Percentiles rank a stretch among this genome's conserved stretches.
phyloP scores from a whole-genome alignment of 2,329 filamentous ascomycete genomes.

The Cordyceps tenuipes region DNA sequence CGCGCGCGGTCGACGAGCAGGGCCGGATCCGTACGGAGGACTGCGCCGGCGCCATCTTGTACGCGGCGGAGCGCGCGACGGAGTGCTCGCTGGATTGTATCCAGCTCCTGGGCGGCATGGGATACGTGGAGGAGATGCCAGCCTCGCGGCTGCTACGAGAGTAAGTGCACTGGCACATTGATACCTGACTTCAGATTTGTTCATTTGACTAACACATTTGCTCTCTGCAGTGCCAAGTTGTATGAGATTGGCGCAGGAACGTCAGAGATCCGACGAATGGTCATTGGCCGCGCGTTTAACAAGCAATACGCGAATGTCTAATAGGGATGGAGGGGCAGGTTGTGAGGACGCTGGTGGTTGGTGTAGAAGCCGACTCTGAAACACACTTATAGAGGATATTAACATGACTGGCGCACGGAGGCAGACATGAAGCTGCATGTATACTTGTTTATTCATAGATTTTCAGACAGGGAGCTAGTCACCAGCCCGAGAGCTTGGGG shows the following conservation, averaged over 20 bases:
- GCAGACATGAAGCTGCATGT: constrained; percentile 4
- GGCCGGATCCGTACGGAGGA: constrained; percentile 74
- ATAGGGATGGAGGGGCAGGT: not conserved
- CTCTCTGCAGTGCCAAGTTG: constrained; percentile 51
- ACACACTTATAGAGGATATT: not conserved
- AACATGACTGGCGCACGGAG: constrained; percentile 6
- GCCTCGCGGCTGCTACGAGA: constrained; percentile 75
- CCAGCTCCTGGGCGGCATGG: constrained; percentile 89
- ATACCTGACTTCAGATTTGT: not conserved
- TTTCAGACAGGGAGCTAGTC: not conserved
- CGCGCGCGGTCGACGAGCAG: constrained; percentile 68
- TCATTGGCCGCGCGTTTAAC: constrained; percentile 88
- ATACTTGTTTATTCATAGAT: not conserved
- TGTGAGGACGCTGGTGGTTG: not conserved
- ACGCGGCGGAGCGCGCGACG: constrained; percentile 83
- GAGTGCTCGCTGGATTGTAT: constrained; percentile 82
- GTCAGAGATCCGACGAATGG: constrained; percentile 86
- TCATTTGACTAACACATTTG: constrained; percentile 21
- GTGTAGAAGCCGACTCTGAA: not conserved
- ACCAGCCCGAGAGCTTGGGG: not conserved
- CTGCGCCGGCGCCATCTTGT: constrained; percentile 88
- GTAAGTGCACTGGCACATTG: constrained; percentile 29
- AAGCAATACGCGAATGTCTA: constrained; percentile 58
- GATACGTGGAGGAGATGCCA: constrained; percentile 91
- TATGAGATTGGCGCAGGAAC: constrained; percentile 98